These are phyloP conservation scores for Torulaspora delbrueckii DNA, from an alignment of 805 yeast genomes.

Conservation along the genomic window DNA sequence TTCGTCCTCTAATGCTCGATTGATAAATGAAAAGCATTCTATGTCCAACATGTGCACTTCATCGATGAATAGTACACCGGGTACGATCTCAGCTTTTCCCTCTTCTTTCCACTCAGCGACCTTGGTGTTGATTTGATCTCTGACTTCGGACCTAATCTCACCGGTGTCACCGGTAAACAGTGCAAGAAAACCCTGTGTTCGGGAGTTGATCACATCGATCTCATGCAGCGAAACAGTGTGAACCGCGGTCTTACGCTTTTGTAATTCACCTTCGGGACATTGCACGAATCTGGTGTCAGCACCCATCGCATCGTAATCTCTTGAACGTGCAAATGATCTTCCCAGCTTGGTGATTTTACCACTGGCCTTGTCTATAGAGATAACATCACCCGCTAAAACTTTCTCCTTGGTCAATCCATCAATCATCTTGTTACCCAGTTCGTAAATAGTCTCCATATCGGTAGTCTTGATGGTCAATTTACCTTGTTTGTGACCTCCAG, in stretches of 20 bases:
- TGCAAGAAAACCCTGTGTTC: constrained; percentile 96
- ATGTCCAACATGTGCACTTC: constrained; percentile 98
- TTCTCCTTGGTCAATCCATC: constrained; percentile 92
- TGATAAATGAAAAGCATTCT: constrained; percentile 91
- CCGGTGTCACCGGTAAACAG: constrained; percentile 96
- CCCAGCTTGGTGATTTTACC: constrained; percentile 95
- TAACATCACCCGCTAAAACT: constrained; percentile 94
- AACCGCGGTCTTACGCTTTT: constrained; percentile 89
- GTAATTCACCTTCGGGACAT: constrained; percentile 98
- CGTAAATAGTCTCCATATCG: constrained; percentile 98
- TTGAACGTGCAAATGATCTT: constrained; percentile 89
- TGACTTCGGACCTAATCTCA: constrained; percentile 89
- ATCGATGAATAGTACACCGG: constrained; percentile 95
- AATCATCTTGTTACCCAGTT: constrained; percentile 89
- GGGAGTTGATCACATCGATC: constrained; percentile 93
- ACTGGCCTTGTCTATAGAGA: constrained; percentile 89
- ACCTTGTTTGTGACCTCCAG: constrained; percentile 98
- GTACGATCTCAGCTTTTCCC: constrained; percentile 96
- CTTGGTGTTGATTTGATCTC: constrained; percentile 94
- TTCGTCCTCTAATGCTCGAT: constrained; percentile 94
- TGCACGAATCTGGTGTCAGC: constrained; percentile 97
- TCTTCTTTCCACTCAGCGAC: constrained; percentile 99
- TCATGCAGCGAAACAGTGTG: constrained; percentile 98
- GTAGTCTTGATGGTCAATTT: constrained; percentile 95
- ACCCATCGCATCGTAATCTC: constrained; percentile 98